A percentile compares a stretch with the other conserved stretches of the same genome.
phyloP scores from a whole-genome alignment of 768 basidiomycete genomes.

The Russula sp. region DNA sequence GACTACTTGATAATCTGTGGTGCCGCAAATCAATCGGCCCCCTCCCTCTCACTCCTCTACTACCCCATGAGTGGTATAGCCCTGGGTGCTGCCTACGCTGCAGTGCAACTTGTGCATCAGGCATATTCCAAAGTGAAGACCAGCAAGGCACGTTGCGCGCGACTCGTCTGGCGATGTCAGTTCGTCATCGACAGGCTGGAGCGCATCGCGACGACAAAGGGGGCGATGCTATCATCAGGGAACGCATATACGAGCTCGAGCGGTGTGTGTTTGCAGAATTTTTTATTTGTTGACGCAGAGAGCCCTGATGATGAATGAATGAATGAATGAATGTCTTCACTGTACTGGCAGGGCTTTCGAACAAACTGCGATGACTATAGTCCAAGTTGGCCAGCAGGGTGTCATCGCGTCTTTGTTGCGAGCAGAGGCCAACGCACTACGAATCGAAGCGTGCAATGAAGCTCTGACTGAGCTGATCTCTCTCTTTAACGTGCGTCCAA shows the following conservation, averaged over 20 bases:
- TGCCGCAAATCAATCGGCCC: neutral
- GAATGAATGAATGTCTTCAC: too few relatives aligned
- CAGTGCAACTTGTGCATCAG: slow-evolving; percentile 29
- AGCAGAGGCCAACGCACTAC: slow-evolving; percentile 24
- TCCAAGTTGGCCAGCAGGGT: slow-evolving; percentile 27
- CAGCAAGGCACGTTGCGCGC: slow-evolving; percentile 28
- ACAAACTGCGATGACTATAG: slow-evolving; percentile 21
- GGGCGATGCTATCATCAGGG: slow-evolving; percentile 15
- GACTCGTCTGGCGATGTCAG: slow-evolving; percentile 30
- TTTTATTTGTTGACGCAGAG: too few relatives aligned
- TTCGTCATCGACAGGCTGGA: slow-evolving; percentile 25
- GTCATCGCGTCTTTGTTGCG: slow-evolving; percentile 24
- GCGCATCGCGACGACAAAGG: slow-evolving; percentile 17
- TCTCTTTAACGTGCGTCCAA: slow-evolving; percentile 24
- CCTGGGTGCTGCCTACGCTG: slow-evolving; percentile 26
- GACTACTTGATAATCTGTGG: neutral
- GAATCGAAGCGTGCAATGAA: slow-evolving; percentile 28
- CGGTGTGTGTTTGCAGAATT: slow-evolving; percentile 5
- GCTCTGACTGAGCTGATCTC: slow-evolving; percentile 26
- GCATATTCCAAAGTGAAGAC: slow-evolving; percentile 29
- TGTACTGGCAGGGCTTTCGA: slow-evolving; percentile 30
- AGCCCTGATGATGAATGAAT: too few relatives aligned
- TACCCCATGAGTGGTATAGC: slow-evolving; percentile 25
- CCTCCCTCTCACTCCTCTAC: neutral
- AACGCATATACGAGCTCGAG: slow-evolving; percentile 26